Evolutionary conservation across 2,329 filamentous ascomycete species (phyloP).

Genomic region (Colletotrichum gloeosporioides): DNA sequence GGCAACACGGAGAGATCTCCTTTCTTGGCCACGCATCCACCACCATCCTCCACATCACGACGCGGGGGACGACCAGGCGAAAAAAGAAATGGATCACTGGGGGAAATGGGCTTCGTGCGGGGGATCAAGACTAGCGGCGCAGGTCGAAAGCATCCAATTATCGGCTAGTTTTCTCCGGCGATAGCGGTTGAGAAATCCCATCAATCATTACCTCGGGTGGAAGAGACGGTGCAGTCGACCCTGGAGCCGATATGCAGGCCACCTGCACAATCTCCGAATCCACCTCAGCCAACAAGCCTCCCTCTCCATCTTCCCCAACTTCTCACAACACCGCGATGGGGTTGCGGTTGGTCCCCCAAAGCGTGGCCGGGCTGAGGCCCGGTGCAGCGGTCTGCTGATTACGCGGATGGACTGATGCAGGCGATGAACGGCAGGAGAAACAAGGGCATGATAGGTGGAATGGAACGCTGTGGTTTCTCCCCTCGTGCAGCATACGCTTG

Average conservation of each 20-base stretch:
- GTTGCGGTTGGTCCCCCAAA: neutral
- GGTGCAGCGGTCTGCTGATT: neutral
- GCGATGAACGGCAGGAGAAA: neutral
- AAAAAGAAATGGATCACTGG: slow-evolving; percentile 12
- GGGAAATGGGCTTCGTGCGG: slow-evolving; percentile 2
- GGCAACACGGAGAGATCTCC: neutral
- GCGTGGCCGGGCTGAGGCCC: neutral
- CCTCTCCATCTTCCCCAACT: slow-evolving; percentile 6
- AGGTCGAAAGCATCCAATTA: neutral
- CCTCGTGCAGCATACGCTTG: neutral
- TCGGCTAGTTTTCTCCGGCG: slow-evolving; percentile 12
- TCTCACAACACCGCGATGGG: neutral
- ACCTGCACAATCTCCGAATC: slow-evolving; percentile 17
- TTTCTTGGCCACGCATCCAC: slow-evolving; percentile 11
- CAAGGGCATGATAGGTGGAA: slow-evolving; percentile 15
- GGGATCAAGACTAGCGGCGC: slow-evolving; percentile 2
- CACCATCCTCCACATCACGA: neutral
- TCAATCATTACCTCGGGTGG: slow-evolving; percentile 3
- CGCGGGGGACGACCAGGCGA: neutral
- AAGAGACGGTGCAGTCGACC: neutral
- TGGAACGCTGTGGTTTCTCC: slow-evolving; percentile 1
- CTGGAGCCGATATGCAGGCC: slow-evolving; percentile 2
- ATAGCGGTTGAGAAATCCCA: slow-evolving; percentile 7
- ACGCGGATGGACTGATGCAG: neutral
- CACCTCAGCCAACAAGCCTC: neutral